Base-by-base conservation (phyloP, 1,284 basidiomycete species). In the Trichosporon sp. region DNA sequence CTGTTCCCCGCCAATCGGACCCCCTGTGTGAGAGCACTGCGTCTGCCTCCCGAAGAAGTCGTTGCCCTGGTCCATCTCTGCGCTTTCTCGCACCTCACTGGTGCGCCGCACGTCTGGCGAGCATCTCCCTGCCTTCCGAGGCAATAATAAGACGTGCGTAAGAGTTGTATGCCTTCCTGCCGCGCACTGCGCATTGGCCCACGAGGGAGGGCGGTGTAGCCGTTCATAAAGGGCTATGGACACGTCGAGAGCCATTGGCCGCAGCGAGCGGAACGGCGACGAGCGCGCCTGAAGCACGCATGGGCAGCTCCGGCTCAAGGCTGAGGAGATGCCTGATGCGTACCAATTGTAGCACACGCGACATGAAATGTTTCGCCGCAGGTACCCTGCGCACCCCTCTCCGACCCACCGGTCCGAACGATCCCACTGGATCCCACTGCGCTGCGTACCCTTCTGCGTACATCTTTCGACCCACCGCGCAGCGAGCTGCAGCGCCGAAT, bases 351-450 rank as follows among this genome's bases (percentile, higher is more conserved):
- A 54, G 27, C 49, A 29, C 49, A 54, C 25, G 49, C 49, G 25
- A 54, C 49, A 54, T 54, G 49, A 54, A 54, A 54, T 54, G 49
- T 54, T 54, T 54, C 49, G 49, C 25, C 25, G 14, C 25, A 16
- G 14, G 49, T 27, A 19, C 49, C 49, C 49, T 54, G 49, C 19
- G 5, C 49, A 5, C 19, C 44, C 44, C 44, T 27, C 21, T 8
- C 21, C 21, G 21, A 25, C 25, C 46, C 23, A n/a, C 25, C 49
- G 25, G 25, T 19, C 7, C 49, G 25, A n/a, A 25, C 49, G 29
- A 29, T 27, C 49, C 13, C 23, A 27, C 46, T 25, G 46, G 16
- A 13, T 27, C 49, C 16, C 25, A 29, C 49, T 29, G 46, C 25
- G 25, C 46, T 27, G 23, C 25, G 11, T 21, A n/a, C 34, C 10